A percentile compares a stretch with the other conserved stretches of the same genome.
These are phyloP conservation scores for Fusarium fracticaudum DNA, from an alignment of 2,329 filamentous ascomycete genomes.

Conservation along the genomic window DNA sequence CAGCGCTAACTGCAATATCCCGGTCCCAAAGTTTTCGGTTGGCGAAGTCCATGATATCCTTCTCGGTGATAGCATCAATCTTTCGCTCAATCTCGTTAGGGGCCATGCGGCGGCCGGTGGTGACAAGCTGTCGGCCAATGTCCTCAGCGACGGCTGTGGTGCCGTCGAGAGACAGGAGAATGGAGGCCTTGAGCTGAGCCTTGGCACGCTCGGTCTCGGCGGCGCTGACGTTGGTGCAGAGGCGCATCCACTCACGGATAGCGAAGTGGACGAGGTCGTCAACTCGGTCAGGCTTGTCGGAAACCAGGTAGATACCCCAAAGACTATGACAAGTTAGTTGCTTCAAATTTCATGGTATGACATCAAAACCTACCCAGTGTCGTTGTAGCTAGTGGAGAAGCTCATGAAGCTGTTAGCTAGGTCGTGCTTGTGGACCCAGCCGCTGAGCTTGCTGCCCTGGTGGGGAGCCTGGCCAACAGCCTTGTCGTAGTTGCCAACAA, in stretches of 20 bases:
- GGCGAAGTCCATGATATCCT: constrained; percentile 97
- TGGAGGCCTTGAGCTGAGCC: constrained; percentile 98
- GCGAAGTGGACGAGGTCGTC: constrained; percentile 99
- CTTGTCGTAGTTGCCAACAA: constrained; percentile 99
- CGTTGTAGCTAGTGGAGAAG: constrained; percentile 99
- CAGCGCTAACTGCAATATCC: constrained; percentile 92
- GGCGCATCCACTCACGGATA: constrained; percentile 96
- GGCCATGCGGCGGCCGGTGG: constrained; percentile 89
- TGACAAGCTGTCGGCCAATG: constrained; percentile 98
- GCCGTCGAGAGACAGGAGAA: constrained; percentile 95
- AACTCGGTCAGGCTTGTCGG: constrained; percentile 85
- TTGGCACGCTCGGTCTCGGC: constrained; percentile 98
- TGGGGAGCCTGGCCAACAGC: constrained; percentile 97
- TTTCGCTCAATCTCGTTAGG: constrained; percentile 94
- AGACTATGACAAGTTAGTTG: constrained; percentile 68
- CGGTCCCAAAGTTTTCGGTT: constrained; percentile 97
- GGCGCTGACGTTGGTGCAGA: constrained; percentile 86
- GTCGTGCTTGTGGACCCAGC: constrained; percentile 91
- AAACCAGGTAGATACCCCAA: constrained; percentile 99
- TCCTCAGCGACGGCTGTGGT: constrained; percentile 98
- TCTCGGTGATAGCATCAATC: constrained; percentile 89
- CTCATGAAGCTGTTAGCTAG: constrained; percentile 99
- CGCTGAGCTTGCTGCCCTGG: constrained; percentile 97
- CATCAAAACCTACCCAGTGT: constrained; percentile 80
- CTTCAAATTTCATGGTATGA: background rate